Percentiles rank a stretch among this genome's conserved stretches.
Conservation (phyloP, 805 yeast genomes). For the Saccharomycopsis selenospora region DNA sequence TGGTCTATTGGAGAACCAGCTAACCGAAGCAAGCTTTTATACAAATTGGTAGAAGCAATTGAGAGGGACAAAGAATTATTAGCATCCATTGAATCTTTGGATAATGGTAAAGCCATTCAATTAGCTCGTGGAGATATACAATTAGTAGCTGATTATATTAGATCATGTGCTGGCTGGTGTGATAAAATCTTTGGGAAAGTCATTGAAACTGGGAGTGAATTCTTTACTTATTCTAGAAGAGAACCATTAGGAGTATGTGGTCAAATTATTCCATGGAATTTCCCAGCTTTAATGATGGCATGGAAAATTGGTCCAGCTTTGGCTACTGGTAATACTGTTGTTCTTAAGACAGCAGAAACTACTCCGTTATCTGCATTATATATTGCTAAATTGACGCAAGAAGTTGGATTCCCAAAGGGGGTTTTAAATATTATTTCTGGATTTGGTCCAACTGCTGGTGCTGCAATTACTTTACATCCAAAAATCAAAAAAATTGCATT, state of each 20-base stretch:
- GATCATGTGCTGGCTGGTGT: constrained; percentile 87
- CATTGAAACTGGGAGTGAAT: constrained; percentile 63
- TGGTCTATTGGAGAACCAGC: constrained; percentile 70
- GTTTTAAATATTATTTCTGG: constrained; percentile 83
- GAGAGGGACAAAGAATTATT: constrained; percentile 65
- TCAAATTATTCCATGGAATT: constrained; percentile 95
- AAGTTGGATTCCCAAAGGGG: constrained; percentile 89
- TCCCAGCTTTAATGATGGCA: constrained; percentile 86
- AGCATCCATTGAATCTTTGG: constrained; percentile 77
- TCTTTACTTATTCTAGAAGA: constrained; percentile 70
- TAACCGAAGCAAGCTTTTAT: constrained; percentile 53
- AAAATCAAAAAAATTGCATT: constrained; percentile 84
- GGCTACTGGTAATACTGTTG: constrained; percentile 83
- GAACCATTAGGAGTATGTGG: constrained; percentile 96
- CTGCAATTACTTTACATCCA: constrained; percentile 68
- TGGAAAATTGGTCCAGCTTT: constrained; percentile 94
- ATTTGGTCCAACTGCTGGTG: constrained; percentile 79
- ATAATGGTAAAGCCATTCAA: constrained; percentile 78
- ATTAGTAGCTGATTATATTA: constrained; percentile 58
- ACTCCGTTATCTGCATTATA: constrained; percentile 84
- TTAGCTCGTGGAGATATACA: constrained; percentile 73
- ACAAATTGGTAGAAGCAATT: constrained; percentile 68
- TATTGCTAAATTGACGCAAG: constrained; percentile 57
- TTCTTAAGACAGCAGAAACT: constrained; percentile 84
- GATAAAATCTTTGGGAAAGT: constrained; percentile 74